These are phyloP conservation scores for Pisolithus thermaeus DNA, from an alignment of 1,284 basidiomycete genomes.

Conservation along the genomic window DNA sequence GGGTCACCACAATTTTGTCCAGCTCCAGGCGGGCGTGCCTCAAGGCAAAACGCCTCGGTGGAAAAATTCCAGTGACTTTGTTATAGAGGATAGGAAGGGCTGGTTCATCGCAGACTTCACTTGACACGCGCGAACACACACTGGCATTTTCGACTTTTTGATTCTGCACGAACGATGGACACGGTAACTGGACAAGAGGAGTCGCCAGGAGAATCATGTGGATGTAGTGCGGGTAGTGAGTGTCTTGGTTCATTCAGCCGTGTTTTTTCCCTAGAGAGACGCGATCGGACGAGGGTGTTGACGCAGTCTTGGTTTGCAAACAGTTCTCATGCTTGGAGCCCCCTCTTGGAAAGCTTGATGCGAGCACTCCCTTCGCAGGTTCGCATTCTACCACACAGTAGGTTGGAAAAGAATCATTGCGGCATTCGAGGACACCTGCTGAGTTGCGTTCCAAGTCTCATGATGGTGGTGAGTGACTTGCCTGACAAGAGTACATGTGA, in stretches of 20 bases:
- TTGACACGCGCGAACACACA: too few relatives aligned
- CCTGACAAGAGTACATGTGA: constrained; percentile 1
- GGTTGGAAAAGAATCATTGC: background rate
- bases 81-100: background rate
- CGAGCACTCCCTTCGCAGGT: background rate
- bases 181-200: too few relatives aligned
- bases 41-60: background rate
- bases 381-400: background rate
- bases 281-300: too few relatives aligned
- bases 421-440: background rate
- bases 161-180: too few relatives aligned
- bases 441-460: constrained; percentile 1
- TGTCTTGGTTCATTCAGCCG: too few relatives aligned
- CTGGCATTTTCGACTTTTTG: too few relatives aligned
- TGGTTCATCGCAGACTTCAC: too few relatives aligned
- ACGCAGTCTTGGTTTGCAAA: background rate
- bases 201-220: too few relatives aligned
- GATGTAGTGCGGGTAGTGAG: too few relatives aligned
- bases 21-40: background rate
- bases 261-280: too few relatives aligned
- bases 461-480: constrained; percentile 4
- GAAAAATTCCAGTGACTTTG: background rate
- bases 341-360: background rate
- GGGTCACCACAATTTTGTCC: too few relatives aligned
- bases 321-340: background rate